phyloP scores from a whole-genome alignment of 1,284 basidiomycete genomes.

The Chondrostereum purpureum region DNA sequence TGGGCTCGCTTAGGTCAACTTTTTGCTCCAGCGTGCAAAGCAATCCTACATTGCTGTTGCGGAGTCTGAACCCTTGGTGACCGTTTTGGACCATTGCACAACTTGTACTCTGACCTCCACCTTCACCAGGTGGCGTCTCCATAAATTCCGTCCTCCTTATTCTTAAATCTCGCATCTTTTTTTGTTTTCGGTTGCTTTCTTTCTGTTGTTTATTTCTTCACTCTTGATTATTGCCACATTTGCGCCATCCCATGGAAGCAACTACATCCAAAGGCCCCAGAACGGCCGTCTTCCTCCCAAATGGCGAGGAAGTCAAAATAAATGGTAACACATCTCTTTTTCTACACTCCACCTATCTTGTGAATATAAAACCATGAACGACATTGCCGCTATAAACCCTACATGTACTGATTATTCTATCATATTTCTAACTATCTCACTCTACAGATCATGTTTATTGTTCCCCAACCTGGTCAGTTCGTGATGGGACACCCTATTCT shows the following conservation, averaged over 20 bases:
- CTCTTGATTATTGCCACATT: constrained; percentile 18
- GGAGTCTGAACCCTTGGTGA: not conserved
- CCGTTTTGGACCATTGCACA: too few species aligned
- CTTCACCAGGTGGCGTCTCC: not conserved
- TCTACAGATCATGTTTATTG: constrained; percentile 91
- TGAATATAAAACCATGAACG: constrained; percentile 15
- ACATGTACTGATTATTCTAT: not conserved
- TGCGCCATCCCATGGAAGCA: not conserved
- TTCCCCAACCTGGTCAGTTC: constrained; percentile 83
- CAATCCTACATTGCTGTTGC: too few species aligned
- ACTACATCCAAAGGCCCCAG: constrained; percentile 19
- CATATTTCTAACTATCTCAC: constrained; percentile 17
- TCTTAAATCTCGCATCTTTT: constrained; percentile 1
- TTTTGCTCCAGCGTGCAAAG: too few species aligned
- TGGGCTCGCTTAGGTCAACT: too few species aligned
- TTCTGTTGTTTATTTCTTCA: constrained; percentile 17
- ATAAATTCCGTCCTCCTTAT: not conserved
- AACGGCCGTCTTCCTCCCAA: constrained; percentile 57
- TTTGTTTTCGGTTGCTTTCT: constrained; percentile 13
- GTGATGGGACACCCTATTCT: constrained; percentile 90
- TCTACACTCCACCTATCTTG: constrained; percentile 16
- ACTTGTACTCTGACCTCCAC: too few species aligned
- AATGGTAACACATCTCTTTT: constrained; percentile 47
- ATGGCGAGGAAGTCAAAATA: constrained; percentile 73
- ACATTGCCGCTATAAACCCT: not conserved